Percentiles rank a stretch among this genome's conserved stretches.
phyloP scores from a whole-genome alignment of 2,329 filamentous ascomycete genomes.

The Talaromyces marneffei region DNA sequence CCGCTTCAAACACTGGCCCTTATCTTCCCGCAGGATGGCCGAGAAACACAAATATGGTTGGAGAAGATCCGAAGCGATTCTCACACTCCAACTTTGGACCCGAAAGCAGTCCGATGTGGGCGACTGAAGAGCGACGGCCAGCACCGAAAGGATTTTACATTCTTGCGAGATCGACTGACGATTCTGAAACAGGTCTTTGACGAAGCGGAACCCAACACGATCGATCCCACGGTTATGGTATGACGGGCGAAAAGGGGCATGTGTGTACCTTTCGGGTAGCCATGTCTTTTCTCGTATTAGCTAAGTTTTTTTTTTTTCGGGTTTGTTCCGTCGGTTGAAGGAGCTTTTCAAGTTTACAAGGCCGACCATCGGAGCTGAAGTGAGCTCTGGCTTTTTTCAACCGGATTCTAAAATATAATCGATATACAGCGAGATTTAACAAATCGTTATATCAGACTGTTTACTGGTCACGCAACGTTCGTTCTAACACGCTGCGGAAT shows the following conservation, averaged over 20 bases:
- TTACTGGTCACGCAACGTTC: too few species aligned
- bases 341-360: neutral
- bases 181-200: neutral
- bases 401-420: too few species aligned
- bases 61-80: neutral
- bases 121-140: neutral
- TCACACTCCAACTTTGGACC: neutral
- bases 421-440: too few species aligned
- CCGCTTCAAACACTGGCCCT: neutral
- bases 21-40: neutral
- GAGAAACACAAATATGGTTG: neutral
- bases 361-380: neutral
- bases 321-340: neutral
- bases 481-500: too few species aligned
- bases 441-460: too few species aligned
- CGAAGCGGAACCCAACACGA: neutral
- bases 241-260: neutral
- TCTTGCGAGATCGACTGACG: neutral
- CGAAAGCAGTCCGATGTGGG: neutral
- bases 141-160: neutral
- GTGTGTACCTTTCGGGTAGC: neutral
- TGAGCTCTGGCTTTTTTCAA: too few species aligned
- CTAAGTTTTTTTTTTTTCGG: neutral
- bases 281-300: neutral
- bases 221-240: neutral